phyloP scores from a whole-genome alignment of 495 filamentous ascomycete species.

The Thozetella sp. region DNA sequence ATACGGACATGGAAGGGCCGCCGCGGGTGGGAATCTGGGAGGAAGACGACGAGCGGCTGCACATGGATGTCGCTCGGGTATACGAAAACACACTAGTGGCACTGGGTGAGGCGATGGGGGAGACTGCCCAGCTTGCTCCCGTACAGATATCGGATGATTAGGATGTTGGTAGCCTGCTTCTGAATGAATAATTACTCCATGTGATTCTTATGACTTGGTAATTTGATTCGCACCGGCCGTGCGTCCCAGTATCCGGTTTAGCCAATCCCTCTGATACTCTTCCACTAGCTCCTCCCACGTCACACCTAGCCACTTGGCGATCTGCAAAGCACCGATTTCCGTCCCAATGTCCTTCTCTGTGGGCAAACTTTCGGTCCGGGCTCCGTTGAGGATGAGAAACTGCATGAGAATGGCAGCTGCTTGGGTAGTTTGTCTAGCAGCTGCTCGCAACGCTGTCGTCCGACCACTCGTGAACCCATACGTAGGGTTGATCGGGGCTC shows the following conservation, averaged over 20 bases:
- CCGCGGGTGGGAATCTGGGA: slow-evolving; percentile 8
- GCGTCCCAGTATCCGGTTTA: too few relatives aligned
- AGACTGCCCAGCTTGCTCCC: slow-evolving; percentile 5
- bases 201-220: too few relatives aligned
- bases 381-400: not conserved
- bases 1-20: slow-evolving; percentile 16
- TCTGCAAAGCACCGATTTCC: not conserved
- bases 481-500: not conserved
- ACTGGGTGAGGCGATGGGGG: slow-evolving; percentile 62
- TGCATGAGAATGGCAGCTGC: not conserved
- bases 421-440: not conserved
- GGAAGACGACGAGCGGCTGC: slow-evolving; percentile 41
- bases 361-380: not conserved
- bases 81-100: slow-evolving; percentile 79
- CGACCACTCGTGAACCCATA: not conserved
- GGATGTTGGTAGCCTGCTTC: not conserved
- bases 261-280: too few relatives aligned
- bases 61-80: slow-evolving; percentile 71
- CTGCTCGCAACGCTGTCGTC: not conserved
- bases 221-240: too few relatives aligned
- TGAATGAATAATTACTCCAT: not conserved
- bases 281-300: not conserved
- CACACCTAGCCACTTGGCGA: not conserved
- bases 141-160: slow-evolving; percentile 17
- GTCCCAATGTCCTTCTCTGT: not conserved